These are phyloP conservation scores for Cladochytrium tenue DNA, from an alignment of 371 early-diverging fungal genomes.

Conservation along the genomic window DNA sequence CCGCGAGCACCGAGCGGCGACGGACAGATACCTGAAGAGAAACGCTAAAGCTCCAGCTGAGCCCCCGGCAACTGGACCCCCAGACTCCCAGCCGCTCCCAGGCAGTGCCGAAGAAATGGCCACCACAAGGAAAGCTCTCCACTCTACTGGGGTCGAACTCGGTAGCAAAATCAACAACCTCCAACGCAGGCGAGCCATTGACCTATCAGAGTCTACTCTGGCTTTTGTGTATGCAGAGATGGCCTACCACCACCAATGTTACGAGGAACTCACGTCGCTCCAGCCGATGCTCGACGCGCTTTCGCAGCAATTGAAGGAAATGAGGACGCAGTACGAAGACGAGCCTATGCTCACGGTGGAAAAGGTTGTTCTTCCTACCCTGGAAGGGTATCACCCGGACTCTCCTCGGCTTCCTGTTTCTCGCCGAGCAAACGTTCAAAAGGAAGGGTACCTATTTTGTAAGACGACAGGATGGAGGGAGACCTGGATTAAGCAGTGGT, in stretches of 20 bases:
- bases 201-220: conserved; percentile 9
- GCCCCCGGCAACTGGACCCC: neutral
- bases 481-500: conserved; percentile 15
- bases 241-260: conserved; percentile 20
- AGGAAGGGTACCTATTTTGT: conserved; percentile 15
- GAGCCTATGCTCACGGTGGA: neutral
- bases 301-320: conserved; percentile 9
- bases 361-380: neutral
- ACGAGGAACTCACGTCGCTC: conserved; percentile 8
- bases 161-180: conserved; percentile 10
- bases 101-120: conserved; percentile 11
- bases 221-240: conserved; percentile 16
- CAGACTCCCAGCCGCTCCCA: neutral
- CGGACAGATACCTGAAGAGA: conserved; percentile 1
- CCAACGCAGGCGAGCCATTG: conserved; percentile 2
- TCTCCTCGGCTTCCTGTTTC: conserved; percentile 2
- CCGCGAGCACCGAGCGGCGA: neutral
- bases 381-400: conserved; percentile 11
- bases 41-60: neutral
- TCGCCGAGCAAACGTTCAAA: neutral
- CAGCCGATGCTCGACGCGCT: conserved; percentile 20
- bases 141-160: conserved; percentile 12
- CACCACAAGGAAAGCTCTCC: conserved; percentile 5
- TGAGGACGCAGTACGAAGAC: neutral
- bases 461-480: conserved; percentile 3